A percentile compares a stretch with the other conserved stretches of the same genome.
These are phyloP conservation scores for Lepiota venenata DNA, from an alignment of 768 basidiomycete genomes.

Conservation along the genomic window DNA sequence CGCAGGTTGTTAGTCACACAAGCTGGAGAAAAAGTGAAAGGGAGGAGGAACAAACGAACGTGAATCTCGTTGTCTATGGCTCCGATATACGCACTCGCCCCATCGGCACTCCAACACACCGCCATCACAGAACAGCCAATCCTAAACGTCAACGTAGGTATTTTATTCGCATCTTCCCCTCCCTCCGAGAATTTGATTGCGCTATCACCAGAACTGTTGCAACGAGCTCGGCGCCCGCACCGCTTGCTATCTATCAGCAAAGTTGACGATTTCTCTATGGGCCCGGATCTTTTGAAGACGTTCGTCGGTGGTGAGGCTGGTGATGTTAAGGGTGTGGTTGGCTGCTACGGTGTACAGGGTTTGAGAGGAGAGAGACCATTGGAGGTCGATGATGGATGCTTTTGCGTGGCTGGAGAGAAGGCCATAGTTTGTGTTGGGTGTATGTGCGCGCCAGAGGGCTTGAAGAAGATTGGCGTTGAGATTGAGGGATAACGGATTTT, in stretches of 20 bases:
- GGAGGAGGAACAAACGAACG: constrained; percentile 50
- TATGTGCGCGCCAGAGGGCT: constrained; percentile 91
- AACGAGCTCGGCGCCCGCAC: constrained; percentile 80
- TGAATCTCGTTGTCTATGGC: constrained; percentile 96
- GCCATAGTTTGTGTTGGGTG: constrained; percentile 92
- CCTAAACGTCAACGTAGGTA: constrained; percentile 76
- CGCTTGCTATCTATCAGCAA: constrained; percentile 83
- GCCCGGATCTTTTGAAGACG: constrained; percentile 80
- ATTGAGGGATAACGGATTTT: background rate
- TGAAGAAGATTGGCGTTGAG: background rate
- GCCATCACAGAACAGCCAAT: constrained; percentile 88
- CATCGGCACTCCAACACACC: constrained; percentile 92
- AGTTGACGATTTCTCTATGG: constrained; percentile 89
- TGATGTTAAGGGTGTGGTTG: constrained; percentile 76
- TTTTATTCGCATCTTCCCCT: constrained; percentile 68
- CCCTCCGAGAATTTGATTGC: constrained; percentile 92
- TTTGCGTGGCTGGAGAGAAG: constrained; percentile 82
- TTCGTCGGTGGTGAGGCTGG: constrained; percentile 82
- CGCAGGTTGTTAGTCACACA: constrained; percentile 7
- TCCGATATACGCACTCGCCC: constrained; percentile 81
- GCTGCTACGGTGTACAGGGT: constrained; percentile 81
- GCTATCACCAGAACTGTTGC: constrained; percentile 88
- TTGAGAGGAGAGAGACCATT: constrained; percentile 79
- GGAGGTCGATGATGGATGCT: constrained; percentile 88
- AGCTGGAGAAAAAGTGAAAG: background rate